Base-by-base conservation (phyloP, 208 protist genomes). In the Phytomonas sp. region DNA sequence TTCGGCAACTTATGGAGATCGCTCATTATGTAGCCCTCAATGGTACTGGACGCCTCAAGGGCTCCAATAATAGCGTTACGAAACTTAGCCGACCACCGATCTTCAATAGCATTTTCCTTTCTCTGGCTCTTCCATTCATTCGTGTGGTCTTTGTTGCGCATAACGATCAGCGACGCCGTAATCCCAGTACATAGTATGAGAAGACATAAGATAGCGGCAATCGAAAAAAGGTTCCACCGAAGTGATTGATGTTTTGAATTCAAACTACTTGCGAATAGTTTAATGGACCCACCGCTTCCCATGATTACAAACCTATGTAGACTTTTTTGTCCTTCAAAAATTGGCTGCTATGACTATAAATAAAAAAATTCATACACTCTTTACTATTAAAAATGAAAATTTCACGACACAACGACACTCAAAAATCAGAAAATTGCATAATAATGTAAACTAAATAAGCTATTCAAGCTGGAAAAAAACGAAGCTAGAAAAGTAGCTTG, bases 21-120 rank as follows among this genome's bases (percentile, higher is more conserved):
- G 23, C 78, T 85, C 2, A 81, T 56, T 15, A 86, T 74, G 74
- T 84, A 79, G 28, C 82, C 82, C 61, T 83, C 78, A 66, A 90
- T 17, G 13, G 60, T 67, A 29, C 72, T 70, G 3, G 77, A 51
- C 0, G 71, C 37, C 1, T 72, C 71, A 31, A 84, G 63, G 62
- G 74, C 74, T 51, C 78, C 81, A 40, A 84, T 76, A 32, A 87
- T 69, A 60, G 31, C 60, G 17, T 26, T 67, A 1, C 79, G 77
- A 71, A 90, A 79, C 46, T 71, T 30, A 11, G 67, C 66, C 6
- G 72, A 67, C 80, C 73, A 84, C 1, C 43, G 30, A 20, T 75
- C 73, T 0, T 65, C 66, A 34, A 74, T 71, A 6, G 28, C 62
- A 20, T 83, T 56, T 61, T 81, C 73, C 26, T 33, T 43, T 23